Evolutionary conservation across 1,139 yeast species (phyloP).

Genomic region (Lodderomyces metapsilosis): DNA sequence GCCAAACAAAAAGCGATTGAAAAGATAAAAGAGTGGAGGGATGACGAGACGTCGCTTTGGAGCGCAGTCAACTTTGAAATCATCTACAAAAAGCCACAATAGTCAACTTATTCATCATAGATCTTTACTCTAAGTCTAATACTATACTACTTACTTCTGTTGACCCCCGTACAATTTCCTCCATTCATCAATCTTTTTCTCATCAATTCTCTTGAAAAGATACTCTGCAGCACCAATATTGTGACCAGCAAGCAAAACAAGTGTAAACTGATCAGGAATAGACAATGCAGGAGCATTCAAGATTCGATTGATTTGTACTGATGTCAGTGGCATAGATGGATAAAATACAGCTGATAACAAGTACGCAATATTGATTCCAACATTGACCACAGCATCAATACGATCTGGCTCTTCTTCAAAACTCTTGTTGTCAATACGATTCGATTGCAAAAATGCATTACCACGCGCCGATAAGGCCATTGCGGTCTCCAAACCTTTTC

Average conservation of each 20-base stretch:
- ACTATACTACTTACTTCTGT: conserved; percentile 4
- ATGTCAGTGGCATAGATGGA: conserved; percentile 90
- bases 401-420: conserved; percentile 73
- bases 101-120: no score
- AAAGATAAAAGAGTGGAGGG: conserved; percentile 17
- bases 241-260: conserved; percentile 75
- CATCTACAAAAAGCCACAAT: conserved; percentile 12
- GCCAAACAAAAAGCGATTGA: conserved; percentile 9
- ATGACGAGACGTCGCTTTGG: conserved; percentile 16
- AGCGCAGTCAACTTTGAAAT: conserved; percentile 18
- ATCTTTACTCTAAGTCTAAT: no score
- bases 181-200: conserved; percentile 85
- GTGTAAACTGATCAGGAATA: conserved; percentile 73
- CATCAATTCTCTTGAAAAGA: conserved; percentile 88
- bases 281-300: conserved; percentile 78
- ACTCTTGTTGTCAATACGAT: conserved; percentile 86
- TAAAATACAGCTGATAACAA: conserved; percentile 73
- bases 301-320: conserved; percentile 67
- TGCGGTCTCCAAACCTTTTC: conserved; percentile 87
- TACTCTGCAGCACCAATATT: conserved; percentile 89
- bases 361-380: conserved; percentile 86
- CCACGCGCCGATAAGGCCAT: conserved; percentile 93
- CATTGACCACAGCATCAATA: conserved; percentile 90
- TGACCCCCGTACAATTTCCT: conserved; percentile 77
- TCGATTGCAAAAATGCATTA: conserved; percentile 91